Conservation (phyloP, 257 asterid genomes). For the Solanum bulbocastanum region DNA sequence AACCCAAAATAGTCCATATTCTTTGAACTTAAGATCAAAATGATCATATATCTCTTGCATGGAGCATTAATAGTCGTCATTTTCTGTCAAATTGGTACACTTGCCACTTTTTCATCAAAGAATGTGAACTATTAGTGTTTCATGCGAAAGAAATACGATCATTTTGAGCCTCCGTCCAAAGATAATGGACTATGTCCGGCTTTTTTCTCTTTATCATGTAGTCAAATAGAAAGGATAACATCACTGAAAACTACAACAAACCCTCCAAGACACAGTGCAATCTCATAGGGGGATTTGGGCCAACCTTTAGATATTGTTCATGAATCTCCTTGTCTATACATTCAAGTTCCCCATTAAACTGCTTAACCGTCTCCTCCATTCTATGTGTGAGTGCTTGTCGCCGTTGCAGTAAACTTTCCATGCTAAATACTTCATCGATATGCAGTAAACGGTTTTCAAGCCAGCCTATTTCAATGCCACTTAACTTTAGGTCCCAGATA, state of each 20-base stretch:
- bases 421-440: neutral
- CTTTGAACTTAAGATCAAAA: neutral
- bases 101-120: neutral
- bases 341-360: neutral
- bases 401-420: neutral
- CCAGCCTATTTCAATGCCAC: conserved; percentile 7
- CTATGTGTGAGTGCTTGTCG: neutral
- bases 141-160: neutral
- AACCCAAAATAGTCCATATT: neutral
- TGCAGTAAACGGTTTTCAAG: neutral
- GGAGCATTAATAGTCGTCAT: neutral
- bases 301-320: neutral
- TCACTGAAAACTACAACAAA: neutral
- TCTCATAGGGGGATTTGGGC: neutral
- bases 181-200: neutral
- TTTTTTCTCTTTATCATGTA: neutral
- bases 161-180: neutral
- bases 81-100: neutral
- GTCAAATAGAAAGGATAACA: neutral
- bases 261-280: conserved; percentile 4
- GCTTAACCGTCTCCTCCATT: neutral
- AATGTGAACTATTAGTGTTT: neutral
- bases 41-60: neutral
- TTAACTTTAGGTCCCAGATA: conserved; percentile 5
- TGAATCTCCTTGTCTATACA: conserved; percentile 1